Evolutionary conservation across 306 rosid genomes (phyloP).

Genomic region (Acacia acuminata): DNA sequence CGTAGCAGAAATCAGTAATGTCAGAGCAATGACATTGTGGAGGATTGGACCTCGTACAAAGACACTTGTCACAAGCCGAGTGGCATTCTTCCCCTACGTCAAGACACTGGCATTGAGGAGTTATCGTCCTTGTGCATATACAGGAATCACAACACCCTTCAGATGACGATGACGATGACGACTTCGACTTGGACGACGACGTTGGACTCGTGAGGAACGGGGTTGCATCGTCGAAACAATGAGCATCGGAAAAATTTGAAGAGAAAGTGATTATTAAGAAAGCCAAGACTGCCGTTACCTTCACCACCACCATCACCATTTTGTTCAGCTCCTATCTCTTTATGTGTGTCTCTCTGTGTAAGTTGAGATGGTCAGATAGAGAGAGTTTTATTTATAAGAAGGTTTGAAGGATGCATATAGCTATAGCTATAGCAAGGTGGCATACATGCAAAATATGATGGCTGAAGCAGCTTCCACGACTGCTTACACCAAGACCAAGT

Average conservation of each 20-base stretch:
- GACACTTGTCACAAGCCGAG: not conserved
- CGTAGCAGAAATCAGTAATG: not conserved
- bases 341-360: not conserved
- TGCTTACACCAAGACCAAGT: not conserved
- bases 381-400: not conserved
- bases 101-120: slow-evolving; percentile 17
- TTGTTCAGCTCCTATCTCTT: not conserved
- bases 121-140: not conserved
- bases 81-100: not conserved
- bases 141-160: slow-evolving; percentile 5
- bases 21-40: not conserved
- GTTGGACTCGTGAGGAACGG: too few relatives aligned
- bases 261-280: not conserved
- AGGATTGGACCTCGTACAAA: not conserved
- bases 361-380: not conserved
- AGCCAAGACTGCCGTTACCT: not conserved
- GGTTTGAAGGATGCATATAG: not conserved
- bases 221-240: not conserved
- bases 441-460: not conserved
- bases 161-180: fast-evolving
- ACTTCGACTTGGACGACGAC: not conserved
- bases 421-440: not conserved
- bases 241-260: not conserved
- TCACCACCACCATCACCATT: not conserved
- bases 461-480: not conserved